Base-by-base conservation (phyloP, 208 protist genomes). In the Histomonas meleagridis region DNA sequence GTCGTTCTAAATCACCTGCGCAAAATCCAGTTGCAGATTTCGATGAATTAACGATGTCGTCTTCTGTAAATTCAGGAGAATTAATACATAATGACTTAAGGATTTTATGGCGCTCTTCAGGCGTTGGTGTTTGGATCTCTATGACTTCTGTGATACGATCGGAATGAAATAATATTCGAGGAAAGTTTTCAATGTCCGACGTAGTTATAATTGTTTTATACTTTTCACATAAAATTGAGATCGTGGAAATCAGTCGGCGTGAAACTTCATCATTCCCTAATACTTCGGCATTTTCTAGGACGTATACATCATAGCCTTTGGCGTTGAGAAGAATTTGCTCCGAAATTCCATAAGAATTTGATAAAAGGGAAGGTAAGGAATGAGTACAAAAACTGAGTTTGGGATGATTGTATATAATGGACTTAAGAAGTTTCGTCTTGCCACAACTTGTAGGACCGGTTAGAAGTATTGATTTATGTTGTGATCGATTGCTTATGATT, bases 1-100 rank as follows among this genome's bases (percentile, higher is more conserved):
- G 65, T 23, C 76, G 90, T 43, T 51, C 65, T 23, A 94, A 40
- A 92, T 93, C 90, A 18, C 91, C 93, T 72, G 69, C 93, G 46
- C 79, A 86, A 90, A 93, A 93, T 23, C 92, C 92, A 53, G 70
- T 81, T 7, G 70, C 70, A 23, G 35, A 7, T 51, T 32, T 81
- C 0, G 70, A 3, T 16, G 70, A 35, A 38, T 26, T 23, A 32
- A 46, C 51, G n/a, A 81, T 23, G 51, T 81, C 70, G 3, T 3
- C 35, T 48, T 81, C 70, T 32, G 26, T 16, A 43, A 51, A 81
- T n/a, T n/a, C 60, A 28, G 60, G 23, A 65, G 70, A 26, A 9
- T 51, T 18, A 12, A 1, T n/a, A 9, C 9, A 28, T 12, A 81
- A 10, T 10, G 3, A 18, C n/a, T 51, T 81, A 16, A 81, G 43